Conservation (phyloP, 1,284 basidiomycete genomes). For the Sanguinoderma infundibulare region DNA sequence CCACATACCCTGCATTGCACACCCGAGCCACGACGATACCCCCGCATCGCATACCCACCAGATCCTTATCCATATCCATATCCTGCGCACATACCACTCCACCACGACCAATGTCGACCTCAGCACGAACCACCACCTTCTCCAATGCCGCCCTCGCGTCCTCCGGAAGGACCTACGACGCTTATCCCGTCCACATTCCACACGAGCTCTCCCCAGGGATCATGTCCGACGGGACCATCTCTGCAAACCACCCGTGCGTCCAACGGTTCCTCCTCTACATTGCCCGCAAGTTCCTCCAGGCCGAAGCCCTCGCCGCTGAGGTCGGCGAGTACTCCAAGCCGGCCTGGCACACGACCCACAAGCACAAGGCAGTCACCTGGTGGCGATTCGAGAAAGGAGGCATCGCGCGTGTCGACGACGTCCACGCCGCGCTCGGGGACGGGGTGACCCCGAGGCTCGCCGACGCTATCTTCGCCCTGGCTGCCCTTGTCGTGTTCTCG, state of each 20-base stretch:
- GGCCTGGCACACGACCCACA: not conserved
- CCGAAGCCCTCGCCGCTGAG: not conserved
- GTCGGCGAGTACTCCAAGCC: not conserved
- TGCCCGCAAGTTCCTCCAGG: not conserved
- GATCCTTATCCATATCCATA: not conserved
- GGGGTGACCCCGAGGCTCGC: not conserved
- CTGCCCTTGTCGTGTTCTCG: slow-evolving; percentile 26
- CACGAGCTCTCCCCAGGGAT: not conserved
- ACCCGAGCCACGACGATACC: not conserved
- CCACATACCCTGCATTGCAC: not conserved
- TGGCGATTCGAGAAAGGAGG: not conserved
- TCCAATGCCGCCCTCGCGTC: not conserved
- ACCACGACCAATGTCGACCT: not conserved
- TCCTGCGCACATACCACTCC: not conserved
- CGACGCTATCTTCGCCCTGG: slow-evolving; percentile 27
- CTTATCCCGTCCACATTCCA: not conserved
- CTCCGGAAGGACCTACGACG: not conserved
- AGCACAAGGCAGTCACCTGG: not conserved
- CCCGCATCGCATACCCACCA: not conserved
- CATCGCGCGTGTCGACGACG: not conserved
- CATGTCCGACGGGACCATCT: not conserved
- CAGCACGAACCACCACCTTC: not conserved
- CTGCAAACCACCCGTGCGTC: slow-evolving; percentile 1
- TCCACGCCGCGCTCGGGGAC: not conserved
- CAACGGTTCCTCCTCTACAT: not conserved